A percentile compares a stretch with the other conserved stretches of the same genome.
Evolutionary conservation across 2,329 filamentous ascomycete species (phyloP).

Genomic region (Aspergillus brasiliensis): DNA sequence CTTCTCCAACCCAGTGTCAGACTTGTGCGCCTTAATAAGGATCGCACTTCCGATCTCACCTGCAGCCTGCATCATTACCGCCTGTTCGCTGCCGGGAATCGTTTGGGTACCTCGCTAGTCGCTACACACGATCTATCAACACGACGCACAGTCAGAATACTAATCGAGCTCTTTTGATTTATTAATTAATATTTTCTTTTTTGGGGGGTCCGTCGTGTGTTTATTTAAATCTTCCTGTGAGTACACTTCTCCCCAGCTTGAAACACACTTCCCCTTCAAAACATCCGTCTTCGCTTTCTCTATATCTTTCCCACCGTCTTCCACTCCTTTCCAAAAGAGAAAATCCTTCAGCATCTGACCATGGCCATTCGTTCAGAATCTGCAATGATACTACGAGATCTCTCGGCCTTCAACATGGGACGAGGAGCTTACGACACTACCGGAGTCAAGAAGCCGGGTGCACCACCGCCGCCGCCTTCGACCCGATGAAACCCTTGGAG

Average conservation of each 20-base stretch:
- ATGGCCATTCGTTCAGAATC: constrained; percentile 36
- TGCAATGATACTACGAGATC: constrained; percentile 45
- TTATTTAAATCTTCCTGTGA: constrained; percentile 23
- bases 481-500: constrained; percentile 22
- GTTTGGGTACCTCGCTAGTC: constrained; percentile 23
- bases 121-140: constrained; percentile 19
- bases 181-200: constrained; percentile 10
- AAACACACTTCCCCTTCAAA: constrained; percentile 1
- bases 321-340: not conserved
- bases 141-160: constrained; percentile 19
- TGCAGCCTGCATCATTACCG: constrained; percentile 34
- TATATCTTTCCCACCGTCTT: not conserved
- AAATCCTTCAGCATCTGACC: constrained; percentile 25
- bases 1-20: constrained; percentile 15
- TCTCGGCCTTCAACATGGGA: constrained; percentile 51
- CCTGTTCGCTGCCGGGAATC: constrained; percentile 28
- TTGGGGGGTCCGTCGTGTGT: constrained; percentile 8
- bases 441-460: constrained; percentile 52
- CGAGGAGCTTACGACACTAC: constrained; percentile 56
- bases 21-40: constrained; percentile 37
- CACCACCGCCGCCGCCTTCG: constrained; percentile 46
- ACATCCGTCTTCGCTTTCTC: not conserved
- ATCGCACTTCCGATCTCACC: constrained; percentile 39
- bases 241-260: constrained; percentile 12
- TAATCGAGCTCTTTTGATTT: constrained; percentile 16